Evolutionary conservation across 2,329 filamentous ascomycete species (phyloP).

Genomic region (Clarireedia homoeocarpa): DNA sequence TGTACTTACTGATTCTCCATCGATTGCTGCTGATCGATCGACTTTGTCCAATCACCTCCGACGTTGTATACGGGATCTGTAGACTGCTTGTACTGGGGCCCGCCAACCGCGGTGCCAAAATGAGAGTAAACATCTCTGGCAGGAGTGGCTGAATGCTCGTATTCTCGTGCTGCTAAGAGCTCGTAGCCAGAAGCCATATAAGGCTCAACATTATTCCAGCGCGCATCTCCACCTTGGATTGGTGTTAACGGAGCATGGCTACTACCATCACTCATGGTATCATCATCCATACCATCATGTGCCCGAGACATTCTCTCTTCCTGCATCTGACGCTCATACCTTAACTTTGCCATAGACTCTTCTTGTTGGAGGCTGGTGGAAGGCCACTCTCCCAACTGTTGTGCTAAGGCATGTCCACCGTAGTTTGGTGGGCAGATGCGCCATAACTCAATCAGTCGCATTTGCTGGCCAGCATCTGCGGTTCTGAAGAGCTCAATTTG

Average conservation of each 20-base stretch:
- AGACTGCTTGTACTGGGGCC: slow-evolving; percentile 42
- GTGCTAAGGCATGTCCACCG: slow-evolving; percentile 45
- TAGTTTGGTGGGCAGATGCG: slow-evolving; percentile 40
- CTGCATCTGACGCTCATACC: slow-evolving; percentile 47
- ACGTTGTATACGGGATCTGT: slow-evolving; percentile 61
- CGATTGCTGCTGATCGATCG: slow-evolving; percentile 19
- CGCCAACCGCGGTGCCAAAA: slow-evolving; percentile 35
- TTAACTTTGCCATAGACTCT: slow-evolving; percentile 46
- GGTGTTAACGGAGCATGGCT: slow-evolving; percentile 35
- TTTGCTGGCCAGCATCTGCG: slow-evolving; percentile 62
- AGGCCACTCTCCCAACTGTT: slow-evolving; percentile 51
- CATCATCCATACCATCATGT: slow-evolving; percentile 38
- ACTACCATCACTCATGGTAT: slow-evolving; percentile 29
- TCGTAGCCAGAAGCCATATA: slow-evolving; percentile 84
- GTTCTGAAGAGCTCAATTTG: slow-evolving; percentile 74
- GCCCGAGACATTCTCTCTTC: slow-evolving; percentile 33
- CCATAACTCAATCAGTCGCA: slow-evolving; percentile 14
- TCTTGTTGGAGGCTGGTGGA: slow-evolving; percentile 47
- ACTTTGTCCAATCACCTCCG: slow-evolving; percentile 20
- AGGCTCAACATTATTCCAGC: slow-evolving; percentile 44
- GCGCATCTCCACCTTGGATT: slow-evolving; percentile 44
- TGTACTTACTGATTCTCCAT: slow-evolving; percentile 26
- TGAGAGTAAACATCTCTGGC: slow-evolving; percentile 37
- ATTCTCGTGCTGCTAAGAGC: slow-evolving; percentile 55
- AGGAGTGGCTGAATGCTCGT: slow-evolving; percentile 42